Percentiles rank a stretch among this genome's conserved stretches.
Conservation (phyloP, 78 protist species). For the Dictyostelium intermedium region DNA sequence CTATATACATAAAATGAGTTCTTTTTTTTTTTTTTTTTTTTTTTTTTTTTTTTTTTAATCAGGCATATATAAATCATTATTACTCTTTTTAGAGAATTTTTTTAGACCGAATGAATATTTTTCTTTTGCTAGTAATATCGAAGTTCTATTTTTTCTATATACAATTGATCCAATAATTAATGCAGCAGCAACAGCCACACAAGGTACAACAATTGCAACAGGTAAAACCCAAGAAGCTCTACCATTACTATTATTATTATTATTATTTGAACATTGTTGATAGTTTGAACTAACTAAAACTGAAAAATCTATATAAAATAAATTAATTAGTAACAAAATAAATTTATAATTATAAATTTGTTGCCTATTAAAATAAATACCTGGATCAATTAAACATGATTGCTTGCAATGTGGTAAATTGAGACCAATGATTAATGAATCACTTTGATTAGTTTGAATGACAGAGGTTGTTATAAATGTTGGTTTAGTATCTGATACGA, state of each 20-base stretch:
- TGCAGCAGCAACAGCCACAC: neutral
- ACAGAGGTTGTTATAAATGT: neutral
- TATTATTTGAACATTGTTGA: neutral
- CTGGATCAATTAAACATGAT: conserved; percentile 20
- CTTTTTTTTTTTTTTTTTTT: neutral
- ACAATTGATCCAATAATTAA: neutral
- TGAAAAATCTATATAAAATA: neutral
- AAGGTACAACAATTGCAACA: conserved; percentile 1
- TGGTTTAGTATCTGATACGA: neutral
- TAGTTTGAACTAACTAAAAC: conserved; percentile 4
- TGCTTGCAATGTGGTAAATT: neutral
- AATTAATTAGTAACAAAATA: neutral
- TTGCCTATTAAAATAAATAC: neutral
- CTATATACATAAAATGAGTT: neutral
- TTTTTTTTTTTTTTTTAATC: neutral
- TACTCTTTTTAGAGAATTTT: neutral
- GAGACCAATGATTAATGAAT: neutral
- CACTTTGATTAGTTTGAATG: neutral
- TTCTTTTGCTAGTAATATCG: neutral
- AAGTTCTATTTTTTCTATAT: neutral
- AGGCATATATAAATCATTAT: neutral
- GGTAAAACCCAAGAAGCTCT: neutral
- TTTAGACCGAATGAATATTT: neutral
- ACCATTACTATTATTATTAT: neutral
- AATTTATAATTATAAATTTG: neutral